Evolutionary conservation across 352 stramenopile genomes (phyloP), one percentile per base, ranked within the genome.

Genomic region (Phytopythium vexans): DNA sequence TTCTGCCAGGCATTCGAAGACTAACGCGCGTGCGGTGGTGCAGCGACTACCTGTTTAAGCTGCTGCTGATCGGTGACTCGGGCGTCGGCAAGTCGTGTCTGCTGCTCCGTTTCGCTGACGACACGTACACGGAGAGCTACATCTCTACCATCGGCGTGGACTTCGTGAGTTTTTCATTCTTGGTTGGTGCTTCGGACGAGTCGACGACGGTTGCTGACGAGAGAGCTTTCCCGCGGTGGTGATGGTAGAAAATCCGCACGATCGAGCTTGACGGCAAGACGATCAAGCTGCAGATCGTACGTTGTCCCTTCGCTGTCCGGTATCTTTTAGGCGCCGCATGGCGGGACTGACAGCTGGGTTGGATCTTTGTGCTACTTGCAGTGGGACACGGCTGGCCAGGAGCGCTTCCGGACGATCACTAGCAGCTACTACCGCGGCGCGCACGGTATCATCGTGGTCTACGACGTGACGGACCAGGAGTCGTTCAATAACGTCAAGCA

Each of bases 71-170:
- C 72, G 96, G 96, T 77, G 96, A 99, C 86, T 98, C 92, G 10
- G 96, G 96, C 54, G 96, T 99, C 56, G 93, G 96, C 49, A 98
- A 99, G 86, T 99, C 97, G 58, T 99, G 97, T 86, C 81, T 99
- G 61, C 77, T 99, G 60, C 84, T 99, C 21, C 89, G 97, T 83
- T 99, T 99, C 77, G 97, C 97, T 3, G 97, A 99, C 71, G 97
- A 99, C 82, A 98, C 96, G 52, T 99, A 98, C 88, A 99, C 97
- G 53, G 96, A 99, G 70, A 98, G 91, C 60, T 99, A 99, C 77
- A 99, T 99, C 72, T 99, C 96, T 48, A 99, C 97, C 54, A 99
- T 99, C 74, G 97, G 97, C 69, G 97, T 99, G 40, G 97, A 99
- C 77, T 99, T 99, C 81, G 94, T 98, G 83, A 90, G 90, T 97